Evolutionary conservation across 1,139 yeast genomes (phyloP).

Genomic region (Saccharomyces hybrid): DNA sequence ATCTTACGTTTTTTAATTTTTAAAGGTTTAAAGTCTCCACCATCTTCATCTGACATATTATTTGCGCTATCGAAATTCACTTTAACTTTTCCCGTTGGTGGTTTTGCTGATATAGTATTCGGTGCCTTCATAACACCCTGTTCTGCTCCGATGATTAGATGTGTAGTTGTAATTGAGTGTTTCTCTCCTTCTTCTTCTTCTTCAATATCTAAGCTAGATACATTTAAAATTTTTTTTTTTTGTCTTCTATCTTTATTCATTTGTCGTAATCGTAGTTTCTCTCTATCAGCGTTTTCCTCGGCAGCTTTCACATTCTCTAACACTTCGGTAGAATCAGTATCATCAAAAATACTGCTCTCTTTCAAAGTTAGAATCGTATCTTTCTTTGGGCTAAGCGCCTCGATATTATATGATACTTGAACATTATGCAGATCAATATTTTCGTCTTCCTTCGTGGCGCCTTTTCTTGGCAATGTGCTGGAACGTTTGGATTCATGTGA

Average conservation of each 20-base stretch:
- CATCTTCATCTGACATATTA: conserved; percentile 20
- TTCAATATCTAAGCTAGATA: conserved; percentile 41
- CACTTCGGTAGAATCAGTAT: conserved; percentile 29
- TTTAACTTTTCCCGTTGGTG: conserved; percentile 12
- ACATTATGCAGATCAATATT: conserved; percentile 31
- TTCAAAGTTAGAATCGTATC: conserved; percentile 58
- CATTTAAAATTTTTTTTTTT: conserved; percentile 12
- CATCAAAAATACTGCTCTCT: conserved; percentile 49
- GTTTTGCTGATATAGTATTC: background rate
- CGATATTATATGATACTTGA: conserved; percentile 14
- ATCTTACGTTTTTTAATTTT: conserved; percentile 27
- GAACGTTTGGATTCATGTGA: background rate
- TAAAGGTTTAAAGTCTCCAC: conserved; percentile 26
- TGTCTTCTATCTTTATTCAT: conserved; percentile 23
- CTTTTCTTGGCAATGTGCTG: conserved; percentile 1
- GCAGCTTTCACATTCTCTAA: conserved; percentile 17
- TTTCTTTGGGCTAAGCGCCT: conserved; percentile 12
- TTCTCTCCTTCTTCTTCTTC: conserved; percentile 25
- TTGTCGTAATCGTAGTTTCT: conserved; percentile 18
- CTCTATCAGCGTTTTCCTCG: conserved; percentile 15
- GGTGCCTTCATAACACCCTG: conserved; percentile 1
- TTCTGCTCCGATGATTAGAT: conserved; percentile 15
- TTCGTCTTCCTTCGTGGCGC: conserved; percentile 26
- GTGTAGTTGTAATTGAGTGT: conserved; percentile 17
- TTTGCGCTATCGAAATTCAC: conserved; percentile 13